Evolutionary conservation across 2,329 filamentous ascomycete species (phyloP).

Genomic region (Tolypocladium sp.): DNA sequence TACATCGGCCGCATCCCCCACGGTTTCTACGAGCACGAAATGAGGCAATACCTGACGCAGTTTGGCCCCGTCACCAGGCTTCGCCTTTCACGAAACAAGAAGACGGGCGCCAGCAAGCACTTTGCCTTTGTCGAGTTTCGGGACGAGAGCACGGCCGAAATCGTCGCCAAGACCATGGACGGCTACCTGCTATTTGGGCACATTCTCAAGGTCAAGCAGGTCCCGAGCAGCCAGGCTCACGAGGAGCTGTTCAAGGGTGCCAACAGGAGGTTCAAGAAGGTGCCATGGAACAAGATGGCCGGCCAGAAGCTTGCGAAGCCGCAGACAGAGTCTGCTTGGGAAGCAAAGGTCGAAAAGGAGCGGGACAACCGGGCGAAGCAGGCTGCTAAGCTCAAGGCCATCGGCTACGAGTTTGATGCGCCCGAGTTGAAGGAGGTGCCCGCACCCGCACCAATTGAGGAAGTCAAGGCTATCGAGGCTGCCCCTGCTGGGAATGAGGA

Average conservation of each 20-base stretch:
- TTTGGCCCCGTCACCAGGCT: constrained; percentile 76
- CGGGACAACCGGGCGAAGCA: constrained; percentile 59
- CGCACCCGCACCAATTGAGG: constrained; percentile 28
- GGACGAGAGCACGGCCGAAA: constrained; percentile 68
- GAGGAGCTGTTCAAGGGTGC: constrained; percentile 81
- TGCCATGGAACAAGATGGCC: constrained; percentile 82
- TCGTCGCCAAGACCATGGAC: constrained; percentile 94
- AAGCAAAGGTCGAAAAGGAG: constrained; percentile 64
- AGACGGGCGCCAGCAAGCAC: constrained; percentile 85
- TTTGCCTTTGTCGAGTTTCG: constrained; percentile 91
- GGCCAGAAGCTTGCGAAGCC: constrained; percentile 66
- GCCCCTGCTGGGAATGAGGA: constrained; percentile 9
- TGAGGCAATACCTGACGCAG: constrained; percentile 87
- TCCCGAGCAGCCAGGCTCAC: constrained; percentile 71
- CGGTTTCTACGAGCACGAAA: constrained; percentile 93
- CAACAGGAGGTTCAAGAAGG: constrained; percentile 79
- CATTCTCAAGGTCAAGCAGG: constrained; percentile 76
- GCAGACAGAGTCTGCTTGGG: constrained; percentile 68
- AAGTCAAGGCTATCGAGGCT: constrained; percentile 27
- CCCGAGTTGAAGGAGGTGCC: constrained; percentile 57
- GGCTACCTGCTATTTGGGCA: constrained; percentile 95
- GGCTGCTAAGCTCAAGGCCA: constrained; percentile 63
- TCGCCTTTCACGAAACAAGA: constrained; percentile 82
- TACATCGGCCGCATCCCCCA: constrained; percentile 89
- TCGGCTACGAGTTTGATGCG: constrained; percentile 77